Conservation (phyloP, 2,329 filamentous ascomycete genomes). For the Fusarium hainanense region DNA sequence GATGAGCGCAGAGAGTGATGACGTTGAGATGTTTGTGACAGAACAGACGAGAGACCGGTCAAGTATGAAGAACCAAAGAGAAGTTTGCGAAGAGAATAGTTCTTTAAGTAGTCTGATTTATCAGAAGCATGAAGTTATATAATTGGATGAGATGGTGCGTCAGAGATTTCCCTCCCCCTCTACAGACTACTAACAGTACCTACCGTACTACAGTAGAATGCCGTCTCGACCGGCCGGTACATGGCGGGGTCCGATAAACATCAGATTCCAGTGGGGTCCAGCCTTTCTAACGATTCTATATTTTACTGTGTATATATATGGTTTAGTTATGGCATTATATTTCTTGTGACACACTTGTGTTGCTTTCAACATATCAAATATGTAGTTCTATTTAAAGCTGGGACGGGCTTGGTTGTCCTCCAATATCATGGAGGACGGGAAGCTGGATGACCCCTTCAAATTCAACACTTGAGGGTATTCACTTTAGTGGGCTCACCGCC, state of each 20-base stretch:
- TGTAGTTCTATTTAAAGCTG: background rate
- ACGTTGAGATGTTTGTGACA: background rate
- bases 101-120: background rate
- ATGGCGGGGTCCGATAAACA: conserved; percentile 40
- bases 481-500: conserved; percentile 25
- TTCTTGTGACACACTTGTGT: background rate
- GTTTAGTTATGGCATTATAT: background rate
- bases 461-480: background rate
- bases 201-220: background rate
- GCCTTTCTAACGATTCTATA: background rate
- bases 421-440: background rate
- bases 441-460: conserved; percentile 27
- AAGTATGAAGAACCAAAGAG: background rate
- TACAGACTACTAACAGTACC: background rate
- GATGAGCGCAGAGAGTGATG: conserved; percentile 14
- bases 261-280: conserved; percentile 1
- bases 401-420: background rate
- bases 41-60: background rate
- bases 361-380: background rate
- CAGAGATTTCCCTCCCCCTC: conserved; percentile 32
- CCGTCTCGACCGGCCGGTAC: conserved; percentile 17
- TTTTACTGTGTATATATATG: background rate
- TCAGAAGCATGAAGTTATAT: background rate
- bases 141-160: conserved; percentile 4
- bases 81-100: background rate